A percentile compares a stretch with the other conserved stretches of the same genome.
Evolutionary conservation across 768 basidiomycete species (phyloP).

Genomic region (Boletellus ananiceps): DNA sequence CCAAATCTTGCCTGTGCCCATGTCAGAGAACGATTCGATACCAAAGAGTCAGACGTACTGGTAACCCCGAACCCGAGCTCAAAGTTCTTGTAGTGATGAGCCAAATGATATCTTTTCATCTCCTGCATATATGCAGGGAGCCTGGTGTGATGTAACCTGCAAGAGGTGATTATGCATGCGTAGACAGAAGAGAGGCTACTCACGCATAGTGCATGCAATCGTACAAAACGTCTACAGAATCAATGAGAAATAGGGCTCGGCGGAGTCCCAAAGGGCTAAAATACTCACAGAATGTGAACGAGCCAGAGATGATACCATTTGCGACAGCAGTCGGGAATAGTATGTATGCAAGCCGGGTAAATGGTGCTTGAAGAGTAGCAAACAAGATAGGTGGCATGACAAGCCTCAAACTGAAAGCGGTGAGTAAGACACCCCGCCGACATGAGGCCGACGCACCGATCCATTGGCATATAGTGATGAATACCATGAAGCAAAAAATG

Average conservation of each 20-base stretch:
- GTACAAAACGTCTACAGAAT: constrained; percentile 63
- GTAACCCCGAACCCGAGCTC: constrained; percentile 97
- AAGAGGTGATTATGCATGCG: constrained; percentile 2
- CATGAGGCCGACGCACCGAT: constrained; percentile 49
- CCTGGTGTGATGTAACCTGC: constrained; percentile 76
- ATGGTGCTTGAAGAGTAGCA: constrained; percentile 68
- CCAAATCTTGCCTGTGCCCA: constrained; percentile 77
- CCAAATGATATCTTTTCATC: constrained; percentile 97
- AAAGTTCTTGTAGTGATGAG: constrained; percentile 98
- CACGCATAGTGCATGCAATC: constrained; percentile 92
- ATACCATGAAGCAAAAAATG: constrained; percentile 95
- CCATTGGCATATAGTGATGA: constrained; percentile 98
- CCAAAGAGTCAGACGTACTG: constrained; percentile 42
- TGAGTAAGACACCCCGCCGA: constrained; percentile 1
- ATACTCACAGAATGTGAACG: constrained; percentile 64
- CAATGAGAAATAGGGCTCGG: constrained; percentile 6
- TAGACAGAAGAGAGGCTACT: constrained; percentile 26
- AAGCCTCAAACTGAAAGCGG: constrained; percentile 61
- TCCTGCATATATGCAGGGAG: constrained; percentile 83
- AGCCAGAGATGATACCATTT: constrained; percentile 87
- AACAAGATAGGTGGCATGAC: constrained; percentile 97
- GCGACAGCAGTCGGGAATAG: constrained; percentile 83
- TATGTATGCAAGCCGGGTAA: constrained; percentile 77
- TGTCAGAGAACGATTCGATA: constrained; percentile 1
- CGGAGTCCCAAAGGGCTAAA: neutral